Evolutionary conservation across 2,329 filamentous ascomycete genomes (phyloP), one percentile per base, ranked within the genome.

Genomic region (Xylaria sp.): DNA sequence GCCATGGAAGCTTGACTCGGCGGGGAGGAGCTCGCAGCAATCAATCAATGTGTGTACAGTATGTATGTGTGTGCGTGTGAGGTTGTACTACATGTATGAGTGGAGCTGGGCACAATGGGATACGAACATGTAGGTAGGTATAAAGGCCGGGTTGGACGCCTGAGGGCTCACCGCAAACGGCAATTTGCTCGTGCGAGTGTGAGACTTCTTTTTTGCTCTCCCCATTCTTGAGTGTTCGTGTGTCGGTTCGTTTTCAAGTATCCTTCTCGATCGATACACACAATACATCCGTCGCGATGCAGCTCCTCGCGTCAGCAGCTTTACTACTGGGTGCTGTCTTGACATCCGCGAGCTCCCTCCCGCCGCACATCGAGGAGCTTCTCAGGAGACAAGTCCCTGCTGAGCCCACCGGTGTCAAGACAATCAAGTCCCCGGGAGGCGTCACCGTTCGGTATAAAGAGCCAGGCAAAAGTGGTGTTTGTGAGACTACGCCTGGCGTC

Each of bases 401-500:
- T 44, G 77, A 83, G 58, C 79, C 80, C 25, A 79, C 76, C 4
- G 82, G 78, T 54, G 81, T 84, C 64, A 85, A 79, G 71, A 83
- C 80, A 6, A 81, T 85, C 60, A 79, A 73, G 12, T 79, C 82
- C 3, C 84, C 84, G 6, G 79, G 79, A 25, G 83, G 83, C 61
- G 81, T 82, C 23, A 82, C 78, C 12, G 81, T 86, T 55, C 80
- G 83, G 1, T 86, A 85, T 76, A 87, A 85, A 75, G 81, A 86
- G 75, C 85, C 86, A 6, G 84, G 82, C 4, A 77, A 79, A 42
- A 76, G 75, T 21, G 81, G 82, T 1, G 79, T 86, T 37, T 86
- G 84, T 70, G 84, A 86, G 76, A 86, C 84, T 0, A 86, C 84
- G 1, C 82, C 82, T 2, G 84, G 84, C 6, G 84, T 86, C 47